phyloP scores from a whole-genome alignment of 805 yeast genomes.

The Teunomyces panamensis region DNA sequence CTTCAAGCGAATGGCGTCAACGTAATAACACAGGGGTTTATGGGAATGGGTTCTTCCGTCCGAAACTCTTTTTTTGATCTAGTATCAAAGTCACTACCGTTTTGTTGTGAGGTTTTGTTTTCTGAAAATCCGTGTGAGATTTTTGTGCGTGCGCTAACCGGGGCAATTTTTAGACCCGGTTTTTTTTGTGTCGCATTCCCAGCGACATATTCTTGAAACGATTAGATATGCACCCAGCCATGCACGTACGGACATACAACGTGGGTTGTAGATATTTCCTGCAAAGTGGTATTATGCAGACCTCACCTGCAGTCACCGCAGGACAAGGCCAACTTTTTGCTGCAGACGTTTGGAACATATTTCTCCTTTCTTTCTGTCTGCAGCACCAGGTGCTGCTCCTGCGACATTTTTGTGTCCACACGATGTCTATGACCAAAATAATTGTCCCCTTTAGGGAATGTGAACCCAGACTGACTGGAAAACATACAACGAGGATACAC shows the following conservation, averaged over 20 bases:
- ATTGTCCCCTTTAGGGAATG: neutral
- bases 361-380: neutral
- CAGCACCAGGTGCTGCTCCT: neutral
- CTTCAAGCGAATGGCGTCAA: neutral
- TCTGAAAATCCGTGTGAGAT: slow-evolving; percentile 2
- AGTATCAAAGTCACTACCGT: neutral
- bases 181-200: neutral
- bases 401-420: neutral
- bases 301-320: neutral
- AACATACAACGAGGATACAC: no score
- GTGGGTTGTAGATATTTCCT: neutral
- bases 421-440: neutral
- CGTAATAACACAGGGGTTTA: neutral
- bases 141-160: neutral
- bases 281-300: neutral
- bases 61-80: slow-evolving; percentile 3
- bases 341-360: neutral
- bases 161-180: neutral
- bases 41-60: neutral
- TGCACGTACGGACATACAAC: no score
- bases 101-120: slow-evolving; percentile 4
- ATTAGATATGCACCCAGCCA: no score
- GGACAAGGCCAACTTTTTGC: no score
- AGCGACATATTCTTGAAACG: neutral
- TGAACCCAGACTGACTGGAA: no score